phyloP scores from a whole-genome alignment of 345 rosid genomes.

The Conringia planisiliqua region DNA sequence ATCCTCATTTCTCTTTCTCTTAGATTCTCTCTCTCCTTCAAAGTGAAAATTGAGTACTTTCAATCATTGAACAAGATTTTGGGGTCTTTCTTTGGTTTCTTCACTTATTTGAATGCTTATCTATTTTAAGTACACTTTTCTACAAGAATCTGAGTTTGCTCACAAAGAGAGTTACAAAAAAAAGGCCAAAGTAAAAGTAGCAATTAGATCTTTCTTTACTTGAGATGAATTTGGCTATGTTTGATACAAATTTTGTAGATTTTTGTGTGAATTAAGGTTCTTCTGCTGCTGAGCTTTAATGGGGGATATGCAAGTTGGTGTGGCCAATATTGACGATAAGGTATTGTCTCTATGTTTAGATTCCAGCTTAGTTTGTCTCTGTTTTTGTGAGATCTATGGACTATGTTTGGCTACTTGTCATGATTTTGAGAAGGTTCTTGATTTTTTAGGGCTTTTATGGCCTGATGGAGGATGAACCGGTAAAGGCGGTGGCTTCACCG shows the following conservation, averaged over 20 bases:
- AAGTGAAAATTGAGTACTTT: slow-evolving; percentile 3
- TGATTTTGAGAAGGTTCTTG: slow-evolving; percentile 2
- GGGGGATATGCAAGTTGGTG: slow-evolving; percentile 57
- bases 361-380: slow-evolving; percentile 27
- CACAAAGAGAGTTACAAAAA: slow-evolving; percentile 24
- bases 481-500: slow-evolving; percentile 47
- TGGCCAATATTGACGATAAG: slow-evolving; percentile 49
- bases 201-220: slow-evolving; percentile 28
- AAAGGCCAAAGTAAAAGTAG: neutral
- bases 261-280: slow-evolving; percentile 29
- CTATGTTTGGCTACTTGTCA: slow-evolving; percentile 9
- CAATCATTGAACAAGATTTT: slow-evolving; percentile 1
- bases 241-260: neutral
- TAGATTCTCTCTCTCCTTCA: neutral
- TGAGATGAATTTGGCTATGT: slow-evolving; percentile 5
- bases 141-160: slow-evolving; percentile 39
- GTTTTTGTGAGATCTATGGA: slow-evolving; percentile 16
- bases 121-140: slow-evolving; percentile 23
- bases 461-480: slow-evolving; percentile 36
- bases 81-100: slow-evolving; percentile 30
- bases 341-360: slow-evolving; percentile 28
- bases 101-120: slow-evolving; percentile 12
- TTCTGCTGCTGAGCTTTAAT: slow-evolving; percentile 34
- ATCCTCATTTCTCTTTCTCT: neutral
- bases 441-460: slow-evolving; percentile 20